Base-by-base conservation (phyloP, 257 asterid genomes). In the Plantago ovata region DNA sequence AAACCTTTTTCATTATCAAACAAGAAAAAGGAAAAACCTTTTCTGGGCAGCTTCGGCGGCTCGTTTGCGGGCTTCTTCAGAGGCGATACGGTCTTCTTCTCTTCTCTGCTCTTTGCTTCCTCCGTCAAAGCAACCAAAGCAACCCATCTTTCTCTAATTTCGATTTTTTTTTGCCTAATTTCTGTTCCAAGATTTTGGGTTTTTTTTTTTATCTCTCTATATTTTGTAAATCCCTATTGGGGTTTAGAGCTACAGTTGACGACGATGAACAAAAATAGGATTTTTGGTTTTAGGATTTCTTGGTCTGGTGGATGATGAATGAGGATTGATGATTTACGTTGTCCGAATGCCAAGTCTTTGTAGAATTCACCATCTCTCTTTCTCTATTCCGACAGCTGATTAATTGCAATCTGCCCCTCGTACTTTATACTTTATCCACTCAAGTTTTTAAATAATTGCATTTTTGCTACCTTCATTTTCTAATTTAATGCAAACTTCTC, bases 31-130 rank as follows among this genome's bases (percentile, higher is more conserved):
- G 15, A 24, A 4, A 13, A 56, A 64, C 96, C 98, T 87, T 80
- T 77, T 83, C 65, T 85, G 84, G 56, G 98, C 98, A 57, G 98
- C 98, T 76, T 83, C 96, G 28, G 94, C 96, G 65, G 96, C 95
- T 67, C 53, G 87, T 0, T 82, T 74, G 13, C 94, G 92, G 60
- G 94, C 98, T 75, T 83, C 90, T 67, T 73, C 77, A 41, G 96
- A 87, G 52, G 94, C 96, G 62, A 87, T 67, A 40, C 82, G 88
- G 14, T 91, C 98, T 76, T 81, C 85, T 60, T 85, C 96, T 64
- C 74, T 89, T 54, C 84, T 78, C 65, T 64, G 85, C 65, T 78
- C 76, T 62, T 74, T 85, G 75, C 75, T 76, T 69, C 89, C 98
- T 52, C 95, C 96, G 64, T 63, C 83, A 62, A 91, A 91, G 84